Conservation (phyloP, 2,329 filamentous ascomycete genomes). For the Fusarium illudens region DNA sequence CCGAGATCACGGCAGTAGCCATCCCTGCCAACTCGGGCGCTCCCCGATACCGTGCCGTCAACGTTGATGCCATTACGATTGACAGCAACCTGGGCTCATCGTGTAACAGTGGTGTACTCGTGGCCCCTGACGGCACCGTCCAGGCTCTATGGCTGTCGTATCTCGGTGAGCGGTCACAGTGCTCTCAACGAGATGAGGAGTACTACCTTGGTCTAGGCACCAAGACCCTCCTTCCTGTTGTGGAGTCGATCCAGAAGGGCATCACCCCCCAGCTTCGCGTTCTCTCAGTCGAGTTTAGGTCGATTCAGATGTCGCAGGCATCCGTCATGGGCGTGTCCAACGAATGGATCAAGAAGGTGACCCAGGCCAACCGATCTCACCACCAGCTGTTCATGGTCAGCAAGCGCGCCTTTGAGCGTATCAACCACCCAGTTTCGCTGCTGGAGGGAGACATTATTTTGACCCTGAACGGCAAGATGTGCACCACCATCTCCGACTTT, state of each 20-base stretch:
- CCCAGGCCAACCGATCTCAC: slow-evolving; percentile 85
- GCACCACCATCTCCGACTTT: slow-evolving; percentile 91
- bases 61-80: slow-evolving; percentile 95
- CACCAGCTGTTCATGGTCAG: slow-evolving; percentile 99
- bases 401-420: slow-evolving; percentile 78
- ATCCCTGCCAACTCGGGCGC: slow-evolving; percentile 94
- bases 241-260: slow-evolving; percentile 84
- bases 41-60: slow-evolving; percentile 92
- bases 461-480: slow-evolving; percentile 88
- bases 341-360: slow-evolving; percentile 92
- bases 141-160: slow-evolving; percentile 98
- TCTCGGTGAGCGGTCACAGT: slow-evolving; percentile 84
- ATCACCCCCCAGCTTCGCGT: slow-evolving; percentile 85
- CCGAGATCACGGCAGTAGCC: slow-evolving; percentile 95
- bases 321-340: slow-evolving; percentile 97
- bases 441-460: slow-evolving; percentile 93
- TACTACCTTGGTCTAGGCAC: slow-evolving; percentile 95
- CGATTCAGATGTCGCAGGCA: slow-evolving; percentile 96
- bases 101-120: slow-evolving; percentile 92
- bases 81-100: slow-evolving; percentile 91
- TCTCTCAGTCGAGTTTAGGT: slow-evolving; percentile 91
- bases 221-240: slow-evolving; percentile 86
- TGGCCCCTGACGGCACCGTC: slow-evolving; percentile 88
- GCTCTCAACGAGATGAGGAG: slow-evolving; percentile 88
- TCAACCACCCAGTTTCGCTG: slow-evolving; percentile 63